These are phyloP conservation scores for Irpex sp. DNA, from an alignment of 1,284 basidiomycete genomes.

Conservation along the genomic window DNA sequence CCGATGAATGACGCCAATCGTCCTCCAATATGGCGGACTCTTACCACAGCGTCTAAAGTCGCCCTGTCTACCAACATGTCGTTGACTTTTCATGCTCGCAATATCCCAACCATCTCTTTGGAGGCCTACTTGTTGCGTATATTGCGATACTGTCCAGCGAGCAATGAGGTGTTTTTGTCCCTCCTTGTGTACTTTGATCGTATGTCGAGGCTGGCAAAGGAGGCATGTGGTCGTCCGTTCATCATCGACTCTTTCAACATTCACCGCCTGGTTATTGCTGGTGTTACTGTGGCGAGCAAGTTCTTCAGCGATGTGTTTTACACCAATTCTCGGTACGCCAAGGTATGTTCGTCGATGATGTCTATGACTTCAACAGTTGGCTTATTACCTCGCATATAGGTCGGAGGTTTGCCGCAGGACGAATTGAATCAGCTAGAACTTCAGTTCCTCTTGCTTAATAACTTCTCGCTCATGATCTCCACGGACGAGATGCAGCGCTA, in stretches of 20 bases:
- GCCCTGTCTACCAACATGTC: conserved; percentile 83
- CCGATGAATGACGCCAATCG: conserved; percentile 26
- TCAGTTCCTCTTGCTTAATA: conserved; percentile 94
- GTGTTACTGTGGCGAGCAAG: conserved; percentile 97
- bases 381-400: conserved; percentile 41
- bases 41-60: conserved; percentile 77
- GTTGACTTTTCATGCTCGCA: conserved; percentile 93
- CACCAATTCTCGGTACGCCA: conserved; percentile 98
- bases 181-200: conserved; percentile 97
- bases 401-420: conserved; percentile 89
- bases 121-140: conserved; percentile 95
- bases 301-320: conserved; percentile 99
- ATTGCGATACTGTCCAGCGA: conserved; percentile 97
- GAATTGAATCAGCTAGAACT: conserved; percentile 97
- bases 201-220: conserved; percentile 69
- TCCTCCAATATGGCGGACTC: conserved; percentile 56
- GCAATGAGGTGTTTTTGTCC: conserved; percentile 95
- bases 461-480: conserved; percentile 88
- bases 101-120: conserved; percentile 92
- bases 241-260: conserved; percentile 98
- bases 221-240: conserved; percentile 72
- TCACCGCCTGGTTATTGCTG: conserved; percentile 91
- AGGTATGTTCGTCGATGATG: conserved; percentile 53
- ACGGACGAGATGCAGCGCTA: conserved; percentile 93
- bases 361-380: neutral